Evolutionary conservation across 495 filamentous ascomycete genomes (phyloP).

Genomic region (Coniosporium apollinis): DNA sequence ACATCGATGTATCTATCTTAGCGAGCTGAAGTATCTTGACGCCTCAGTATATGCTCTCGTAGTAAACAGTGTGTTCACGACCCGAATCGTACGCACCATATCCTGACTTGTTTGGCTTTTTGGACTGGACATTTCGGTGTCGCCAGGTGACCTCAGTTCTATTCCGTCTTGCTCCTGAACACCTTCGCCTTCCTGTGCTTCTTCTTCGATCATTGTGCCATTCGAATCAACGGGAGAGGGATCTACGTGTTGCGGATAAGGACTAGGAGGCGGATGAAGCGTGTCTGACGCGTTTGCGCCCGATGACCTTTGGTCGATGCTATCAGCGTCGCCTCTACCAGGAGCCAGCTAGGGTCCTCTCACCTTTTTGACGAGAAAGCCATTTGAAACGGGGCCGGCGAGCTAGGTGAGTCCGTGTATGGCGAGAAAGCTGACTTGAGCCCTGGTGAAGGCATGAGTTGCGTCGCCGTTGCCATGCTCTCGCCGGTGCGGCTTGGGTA

Average conservation of each 20-base stretch:
- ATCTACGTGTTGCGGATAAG: slow-evolving; percentile 33
- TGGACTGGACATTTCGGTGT: slow-evolving; percentile 19
- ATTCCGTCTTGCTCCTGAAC: not conserved
- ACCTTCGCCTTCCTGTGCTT: slow-evolving; percentile 31
- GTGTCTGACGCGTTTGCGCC: slow-evolving; percentile 19
- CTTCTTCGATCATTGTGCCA: slow-evolving; percentile 60
- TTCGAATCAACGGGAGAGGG: slow-evolving; percentile 65
- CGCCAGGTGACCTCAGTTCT: too few relatives aligned
- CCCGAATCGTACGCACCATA: too few relatives aligned
- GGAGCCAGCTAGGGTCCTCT: slow-evolving; percentile 5
- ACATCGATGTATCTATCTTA: slow-evolving; percentile 38
- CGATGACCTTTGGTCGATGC: slow-evolving; percentile 9
- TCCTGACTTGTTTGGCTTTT: slow-evolving; percentile 14
- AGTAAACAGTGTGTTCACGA: too few relatives aligned
- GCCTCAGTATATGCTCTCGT: too few relatives aligned
- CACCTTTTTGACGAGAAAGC: slow-evolving; percentile 36
- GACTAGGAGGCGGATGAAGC: slow-evolving; percentile 18
- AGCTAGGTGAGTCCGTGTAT: slow-evolving; percentile 39
- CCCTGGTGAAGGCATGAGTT: slow-evolving; percentile 24
- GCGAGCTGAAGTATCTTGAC: slow-evolving; percentile 36
- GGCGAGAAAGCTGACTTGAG: slow-evolving; percentile 43
- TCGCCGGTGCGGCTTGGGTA: too few relatives aligned
- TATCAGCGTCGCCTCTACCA: slow-evolving; percentile 15
- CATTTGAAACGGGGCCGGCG: slow-evolving; percentile 34
- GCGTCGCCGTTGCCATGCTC: slow-evolving; percentile 11